Evolutionary conservation across 345 rosid species (phyloP).

Genomic region (Gossypium australe): DNA sequence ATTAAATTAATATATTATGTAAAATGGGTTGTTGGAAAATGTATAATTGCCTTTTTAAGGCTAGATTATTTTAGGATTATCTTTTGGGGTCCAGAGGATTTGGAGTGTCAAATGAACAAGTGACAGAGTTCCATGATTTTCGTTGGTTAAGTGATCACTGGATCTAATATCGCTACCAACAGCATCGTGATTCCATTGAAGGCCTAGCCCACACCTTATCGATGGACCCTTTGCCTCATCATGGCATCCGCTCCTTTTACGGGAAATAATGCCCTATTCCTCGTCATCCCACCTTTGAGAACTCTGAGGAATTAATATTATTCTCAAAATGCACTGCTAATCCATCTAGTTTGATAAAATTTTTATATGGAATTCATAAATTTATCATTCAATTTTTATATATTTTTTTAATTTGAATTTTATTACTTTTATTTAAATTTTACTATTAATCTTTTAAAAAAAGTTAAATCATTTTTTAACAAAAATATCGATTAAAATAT

Average conservation of each 20-base stretch:
- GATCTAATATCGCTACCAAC: not conserved
- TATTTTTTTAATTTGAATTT: too few relatives aligned
- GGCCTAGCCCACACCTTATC: not conserved
- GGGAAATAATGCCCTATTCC: not conserved
- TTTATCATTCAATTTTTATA: too few relatives aligned
- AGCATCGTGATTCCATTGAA: conserved; percentile 9
- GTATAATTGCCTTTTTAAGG: not conserved
- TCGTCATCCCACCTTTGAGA: not conserved
- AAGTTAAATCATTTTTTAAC: too few relatives aligned
- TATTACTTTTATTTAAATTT: too few relatives aligned
- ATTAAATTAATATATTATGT: too few relatives aligned
- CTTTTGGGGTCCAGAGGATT: not conserved
- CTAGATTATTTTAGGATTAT: too few relatives aligned
- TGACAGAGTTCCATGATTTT: not conserved
- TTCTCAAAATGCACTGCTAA: too few relatives aligned
- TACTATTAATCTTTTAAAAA: too few relatives aligned
- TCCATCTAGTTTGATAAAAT: too few relatives aligned
- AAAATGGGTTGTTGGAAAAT: not conserved
- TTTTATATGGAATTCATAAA: too few relatives aligned
- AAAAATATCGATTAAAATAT: too few relatives aligned
- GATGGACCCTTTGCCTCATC: not conserved
- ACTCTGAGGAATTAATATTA: too few relatives aligned
- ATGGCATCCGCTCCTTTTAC: not conserved
- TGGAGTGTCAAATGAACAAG: not conserved
- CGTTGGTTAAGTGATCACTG: not conserved